Percentiles rank a stretch among this genome's conserved stretches.
These are phyloP conservation scores for Cicer judaicum DNA, from an alignment of 306 rosid genomes.

Conservation along the genomic window DNA sequence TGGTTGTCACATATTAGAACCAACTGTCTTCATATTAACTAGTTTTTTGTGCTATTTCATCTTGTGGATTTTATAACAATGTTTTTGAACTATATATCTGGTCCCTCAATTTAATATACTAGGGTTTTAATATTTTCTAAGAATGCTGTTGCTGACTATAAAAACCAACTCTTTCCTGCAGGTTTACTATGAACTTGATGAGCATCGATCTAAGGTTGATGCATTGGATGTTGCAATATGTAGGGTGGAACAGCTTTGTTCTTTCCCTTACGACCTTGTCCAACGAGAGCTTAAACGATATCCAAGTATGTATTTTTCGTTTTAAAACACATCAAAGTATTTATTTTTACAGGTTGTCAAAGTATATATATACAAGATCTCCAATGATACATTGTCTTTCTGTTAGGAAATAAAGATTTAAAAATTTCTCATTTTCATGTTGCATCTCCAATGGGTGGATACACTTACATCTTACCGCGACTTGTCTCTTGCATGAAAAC, in stretches of 20 bases:
- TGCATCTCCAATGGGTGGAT: slow-evolving; percentile 52
- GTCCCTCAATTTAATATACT: neutral
- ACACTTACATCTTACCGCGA: slow-evolving; percentile 69
- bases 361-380: neutral
- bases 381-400: neutral
- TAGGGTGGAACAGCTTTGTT: slow-evolving; percentile 95
- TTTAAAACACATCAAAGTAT: neutral
- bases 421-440: neutral
- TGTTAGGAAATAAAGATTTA: neutral
- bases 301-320: slow-evolving; percentile 70
- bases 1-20: neutral
- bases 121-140: slow-evolving; percentile 17
- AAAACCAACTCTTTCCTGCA: slow-evolving; percentile 43
- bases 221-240: slow-evolving; percentile 90
- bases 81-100: slow-evolving; percentile 7
- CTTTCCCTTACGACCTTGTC: slow-evolving; percentile 93
- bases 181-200: slow-evolving; percentile 97
- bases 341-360: neutral
- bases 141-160: slow-evolving; percentile 19
- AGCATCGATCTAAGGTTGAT: slow-evolving; percentile 61
- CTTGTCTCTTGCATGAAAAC: slow-evolving; percentile 79
- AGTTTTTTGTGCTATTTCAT: slow-evolving; percentile 2
- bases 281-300: slow-evolving; percentile 92
- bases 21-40: slow-evolving; percentile 1
- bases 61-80: slow-evolving; percentile 21